Base-by-base conservation (phyloP, 441 rosid genomes). In the Brassica balearica region DNA sequence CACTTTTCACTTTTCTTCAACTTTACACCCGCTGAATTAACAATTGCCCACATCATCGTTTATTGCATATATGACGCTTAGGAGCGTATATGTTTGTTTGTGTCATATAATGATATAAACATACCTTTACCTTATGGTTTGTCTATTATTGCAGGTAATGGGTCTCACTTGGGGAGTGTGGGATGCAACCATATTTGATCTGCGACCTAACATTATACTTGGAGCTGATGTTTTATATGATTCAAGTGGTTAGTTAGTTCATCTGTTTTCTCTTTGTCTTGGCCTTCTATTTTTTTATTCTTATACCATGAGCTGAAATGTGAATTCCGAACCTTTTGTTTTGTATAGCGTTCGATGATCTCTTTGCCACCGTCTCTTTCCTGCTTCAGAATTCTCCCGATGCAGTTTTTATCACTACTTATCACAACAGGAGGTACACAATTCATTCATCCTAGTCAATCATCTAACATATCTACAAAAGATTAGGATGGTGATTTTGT, bases 121-220 rank as follows among this genome's bases (percentile, higher is more conserved):
- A 19, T 19, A 19, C 19, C 19, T 19, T 19, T 19, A 19, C 19
- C 19, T 19, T 19, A 19, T 19, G 68, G 71, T 60, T 14, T 56
- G 59, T 67, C 41, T 38, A 36, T 72, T 43, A 29, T 71, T 82
- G 53, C 80, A 92, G 97, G 91, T 92, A 23, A 11, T 84, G 48
- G 95, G 93, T 67, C 83, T 94, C 59, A 89, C 93, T n/a, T 92
- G 98, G 97, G 97, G 98, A 77, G 82, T 88, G 74, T 91, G 94
- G 97, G 92, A 90, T 84, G 88, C 80, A 51, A 70, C 89, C 5
- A 65, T 91, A 36, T 90, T 94, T 60, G 79, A 80, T 67, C 80
- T 92, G 65, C 73, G 77, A 69, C 94, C 94, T 2, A 86, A 83
- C n/a, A 32, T 94, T 70, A 88, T 92, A 78, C 90, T 92, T 10